These are phyloP conservation scores for Botrytis paeoniae DNA, from an alignment of 2,329 filamentous ascomycete species.

Conservation along the genomic window DNA sequence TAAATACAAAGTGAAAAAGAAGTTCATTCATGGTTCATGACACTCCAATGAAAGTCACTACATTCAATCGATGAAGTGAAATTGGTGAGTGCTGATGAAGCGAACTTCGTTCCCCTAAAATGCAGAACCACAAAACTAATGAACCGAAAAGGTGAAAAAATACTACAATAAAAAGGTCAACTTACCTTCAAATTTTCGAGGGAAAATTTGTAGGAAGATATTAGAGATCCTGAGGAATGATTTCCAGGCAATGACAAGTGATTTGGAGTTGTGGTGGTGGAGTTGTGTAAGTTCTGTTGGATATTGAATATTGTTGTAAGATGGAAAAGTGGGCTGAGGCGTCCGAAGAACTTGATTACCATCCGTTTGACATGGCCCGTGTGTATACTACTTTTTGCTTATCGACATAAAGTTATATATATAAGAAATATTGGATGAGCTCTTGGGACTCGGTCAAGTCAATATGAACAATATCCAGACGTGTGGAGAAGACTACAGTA, in stretches of 20 bases:
- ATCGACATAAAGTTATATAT: background rate
- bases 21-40: background rate
- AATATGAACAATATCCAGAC: background rate
- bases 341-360: background rate
- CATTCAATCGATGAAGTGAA: slow-evolving; percentile 3
- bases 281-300: slow-evolving; percentile 7
- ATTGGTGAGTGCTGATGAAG: slow-evolving; percentile 11
- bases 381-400: background rate
- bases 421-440: background rate
- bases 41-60: background rate
- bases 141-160: slow-evolving; percentile 6
- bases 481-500: background rate
- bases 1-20: background rate
- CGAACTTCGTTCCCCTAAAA: background rate
- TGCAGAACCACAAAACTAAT: background rate
- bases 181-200: background rate
- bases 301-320: slow-evolving; percentile 4
- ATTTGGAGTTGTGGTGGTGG: background rate
- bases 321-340: background rate
- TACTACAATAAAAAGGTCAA: background rate
- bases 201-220: background rate
- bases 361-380: background rate
- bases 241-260: background rate
- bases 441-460: background rate
- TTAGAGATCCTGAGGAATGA: background rate